Evolutionary conservation across 1,284 basidiomycete species (phyloP).

Genomic region (Heterobasidion irregulare): DNA sequence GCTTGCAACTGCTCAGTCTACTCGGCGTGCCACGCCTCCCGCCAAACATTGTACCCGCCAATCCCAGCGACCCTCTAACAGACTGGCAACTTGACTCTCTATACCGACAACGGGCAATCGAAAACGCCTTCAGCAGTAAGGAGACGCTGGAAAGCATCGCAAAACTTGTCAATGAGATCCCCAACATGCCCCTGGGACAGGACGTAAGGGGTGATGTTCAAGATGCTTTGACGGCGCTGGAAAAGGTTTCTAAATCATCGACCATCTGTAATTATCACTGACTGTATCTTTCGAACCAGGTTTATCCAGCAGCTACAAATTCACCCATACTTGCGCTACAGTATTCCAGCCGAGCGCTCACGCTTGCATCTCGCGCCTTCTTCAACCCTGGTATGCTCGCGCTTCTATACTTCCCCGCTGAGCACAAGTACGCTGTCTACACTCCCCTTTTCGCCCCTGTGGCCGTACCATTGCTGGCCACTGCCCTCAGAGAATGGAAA

Average conservation of each 20-base stretch:
- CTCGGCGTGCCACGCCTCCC: constrained; percentile 74
- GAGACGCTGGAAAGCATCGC: constrained; percentile 79
- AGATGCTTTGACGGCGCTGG: constrained; percentile 60
- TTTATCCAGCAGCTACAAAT: constrained; percentile 29
- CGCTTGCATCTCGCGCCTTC: constrained; percentile 82
- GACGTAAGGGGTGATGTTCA: constrained; percentile 70
- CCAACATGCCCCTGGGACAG: constrained; percentile 82
- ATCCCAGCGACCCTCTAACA: constrained; percentile 29
- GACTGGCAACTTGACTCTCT: constrained; percentile 79
- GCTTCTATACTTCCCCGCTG: constrained; percentile 91
- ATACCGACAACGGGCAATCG: constrained; percentile 59
- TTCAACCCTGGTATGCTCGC: constrained; percentile 97
- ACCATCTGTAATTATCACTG: not conserved
- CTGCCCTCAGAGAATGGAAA: constrained; percentile 60
- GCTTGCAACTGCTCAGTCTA: constrained; percentile 66
- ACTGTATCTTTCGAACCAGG: constrained; percentile 21
- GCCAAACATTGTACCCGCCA: constrained; percentile 22
- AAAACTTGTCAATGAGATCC: constrained; percentile 75
- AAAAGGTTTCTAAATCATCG: constrained; percentile 37
- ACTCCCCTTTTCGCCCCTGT: constrained; percentile 88
- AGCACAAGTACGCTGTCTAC: constrained; percentile 94
- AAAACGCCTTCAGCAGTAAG: constrained; percentile 61
- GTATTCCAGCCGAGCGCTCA: constrained; percentile 60
- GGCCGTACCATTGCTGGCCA: constrained; percentile 73
- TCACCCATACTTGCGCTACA: constrained; percentile 44